Evolutionary conservation across 345 rosid species (phyloP), one percentile per base, ranked within the genome.

Genomic region (Corchorus capsularis): DNA sequence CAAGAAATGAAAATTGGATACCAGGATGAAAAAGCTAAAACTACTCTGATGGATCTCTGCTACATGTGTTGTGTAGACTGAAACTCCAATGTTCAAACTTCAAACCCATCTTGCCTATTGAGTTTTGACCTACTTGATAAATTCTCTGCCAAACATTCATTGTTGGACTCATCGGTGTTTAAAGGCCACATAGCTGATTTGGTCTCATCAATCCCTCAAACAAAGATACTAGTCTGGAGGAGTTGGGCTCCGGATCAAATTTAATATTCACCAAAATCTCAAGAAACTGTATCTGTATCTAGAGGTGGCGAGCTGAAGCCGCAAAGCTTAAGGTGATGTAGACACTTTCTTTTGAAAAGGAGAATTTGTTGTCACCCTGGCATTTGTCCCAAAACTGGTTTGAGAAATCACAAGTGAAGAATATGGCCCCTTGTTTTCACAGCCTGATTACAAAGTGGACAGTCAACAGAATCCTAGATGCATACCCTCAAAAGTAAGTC

Each of bases 321-420:
- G 83, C 97, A 93, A 60, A 93, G 88, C 83, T 80, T 93, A 96
- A 1, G 97, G 90, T 72, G 95, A 83, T 61, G 94, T 86, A 54
- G 89, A 88, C 98, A 94, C 90, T 90, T 94, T 91, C 85, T 94
- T 94, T 94, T 91, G 82, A 94, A 89, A 94, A 89, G 81, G 91
- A 94, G n/a, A 95, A 90, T 82, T 94, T 93, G 78, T 93, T 91
- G 80, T 94, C 98, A 68, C 98, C 98, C 98, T 94, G 68, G 66
- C 63, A 79, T 60, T 32, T 32, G 41, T 61, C 9, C 41, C 14
- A 34, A 37, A 14, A 6, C 41, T 14, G 9, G 17, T 6, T 34
- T 34, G 63, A 59, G 12, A 11, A 11, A 27, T 20, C 63, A 59
- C 17, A 59, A 27, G 63, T 57, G 63, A 37, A 59, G 27, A 27